Conservation (phyloP, 352 stramenopile genomes). For the Saprolegnia parasitica region DNA sequence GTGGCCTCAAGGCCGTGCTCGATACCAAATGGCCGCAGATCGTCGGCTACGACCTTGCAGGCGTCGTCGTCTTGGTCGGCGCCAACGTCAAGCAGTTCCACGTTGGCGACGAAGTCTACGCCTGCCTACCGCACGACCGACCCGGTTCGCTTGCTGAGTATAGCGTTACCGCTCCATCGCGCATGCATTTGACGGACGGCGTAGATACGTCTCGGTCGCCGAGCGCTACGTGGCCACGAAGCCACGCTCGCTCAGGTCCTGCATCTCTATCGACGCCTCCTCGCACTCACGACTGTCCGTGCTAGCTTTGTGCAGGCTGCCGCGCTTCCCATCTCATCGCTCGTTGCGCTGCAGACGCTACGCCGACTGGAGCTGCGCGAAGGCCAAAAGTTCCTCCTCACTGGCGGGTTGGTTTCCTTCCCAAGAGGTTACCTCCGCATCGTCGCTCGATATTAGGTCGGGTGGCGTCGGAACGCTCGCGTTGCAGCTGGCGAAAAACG, state of each 20-base stretch:
- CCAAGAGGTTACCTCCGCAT: background rate
- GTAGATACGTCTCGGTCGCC: slow-evolving; percentile 46
- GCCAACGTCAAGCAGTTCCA: slow-evolving; percentile 52
- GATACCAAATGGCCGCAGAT: slow-evolving; percentile 47
- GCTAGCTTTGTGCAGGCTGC: slow-evolving; percentile 44
- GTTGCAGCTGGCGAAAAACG: slow-evolving; percentile 67
- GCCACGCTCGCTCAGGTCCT: slow-evolving; percentile 53
- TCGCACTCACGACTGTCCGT: background rate
- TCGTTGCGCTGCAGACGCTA: slow-evolving; percentile 52
- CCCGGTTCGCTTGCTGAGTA: slow-evolving; percentile 61
- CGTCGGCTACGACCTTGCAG: slow-evolving; percentile 67
- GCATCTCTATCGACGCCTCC: background rate
- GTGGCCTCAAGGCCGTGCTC: slow-evolving; percentile 59
- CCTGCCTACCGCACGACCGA: slow-evolving; percentile 59
- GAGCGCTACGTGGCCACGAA: slow-evolving; percentile 66
- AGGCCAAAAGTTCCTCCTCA: slow-evolving; percentile 72
- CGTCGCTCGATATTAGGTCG: slow-evolving; percentile 34
- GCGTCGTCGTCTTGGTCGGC: slow-evolving; percentile 51
- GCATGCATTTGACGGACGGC: background rate
- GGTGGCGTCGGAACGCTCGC: slow-evolving; percentile 64
- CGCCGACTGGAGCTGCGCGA: slow-evolving; percentile 44
- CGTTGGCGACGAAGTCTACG: slow-evolving; percentile 62
- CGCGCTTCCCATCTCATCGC: slow-evolving; percentile 50
- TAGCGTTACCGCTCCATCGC: background rate
- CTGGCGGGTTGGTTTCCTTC: slow-evolving; percentile 37